Conservation (phyloP, 1,139 yeast genomes). For the Blastobotrys elegans region DNA sequence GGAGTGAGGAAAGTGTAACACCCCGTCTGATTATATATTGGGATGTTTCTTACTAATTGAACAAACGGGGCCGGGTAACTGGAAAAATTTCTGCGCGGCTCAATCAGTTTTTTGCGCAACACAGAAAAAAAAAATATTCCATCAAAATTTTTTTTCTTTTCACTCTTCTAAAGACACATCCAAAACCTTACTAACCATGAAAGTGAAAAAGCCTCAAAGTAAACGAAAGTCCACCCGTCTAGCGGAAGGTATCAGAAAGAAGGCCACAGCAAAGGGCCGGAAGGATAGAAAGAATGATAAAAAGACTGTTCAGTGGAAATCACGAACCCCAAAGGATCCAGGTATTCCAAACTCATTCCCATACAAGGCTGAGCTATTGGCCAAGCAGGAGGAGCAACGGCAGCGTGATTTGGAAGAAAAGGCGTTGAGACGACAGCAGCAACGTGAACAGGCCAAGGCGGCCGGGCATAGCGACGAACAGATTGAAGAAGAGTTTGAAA, state of each 20-base stretch:
- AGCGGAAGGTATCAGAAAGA: slow-evolving; percentile 94
- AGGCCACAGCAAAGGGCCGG: slow-evolving; percentile 86
- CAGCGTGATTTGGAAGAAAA: slow-evolving; percentile 58
- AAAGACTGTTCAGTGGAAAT: slow-evolving; percentile 91
- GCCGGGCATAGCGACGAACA: slow-evolving; percentile 37
- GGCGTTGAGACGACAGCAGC: slow-evolving; percentile 44
- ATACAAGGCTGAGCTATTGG: slow-evolving; percentile 76
- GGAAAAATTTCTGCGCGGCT: slow-evolving; percentile 10
- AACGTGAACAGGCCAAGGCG: slow-evolving; percentile 44
- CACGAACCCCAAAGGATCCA: slow-evolving; percentile 75
- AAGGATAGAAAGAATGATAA: slow-evolving; percentile 77
- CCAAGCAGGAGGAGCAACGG: slow-evolving; percentile 73
- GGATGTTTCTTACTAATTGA: background rate
- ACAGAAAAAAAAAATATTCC: slow-evolving; percentile 5
- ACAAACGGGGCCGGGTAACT: slow-evolving; percentile 5
- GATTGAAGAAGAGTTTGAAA: slow-evolving; percentile 39
- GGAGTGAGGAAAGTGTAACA: background rate
- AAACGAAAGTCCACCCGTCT: slow-evolving; percentile 87
- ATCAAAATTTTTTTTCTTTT: background rate
- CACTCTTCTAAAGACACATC: background rate
- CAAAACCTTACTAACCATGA: background rate
- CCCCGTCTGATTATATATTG: background rate
- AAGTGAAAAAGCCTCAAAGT: slow-evolving; percentile 52
- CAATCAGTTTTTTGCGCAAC: background rate
- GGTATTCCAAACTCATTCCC: slow-evolving; percentile 96